Evolutionary conservation across 2,329 filamentous ascomycete species (phyloP).

Genomic region (Aureobasidium sp.): DNA sequence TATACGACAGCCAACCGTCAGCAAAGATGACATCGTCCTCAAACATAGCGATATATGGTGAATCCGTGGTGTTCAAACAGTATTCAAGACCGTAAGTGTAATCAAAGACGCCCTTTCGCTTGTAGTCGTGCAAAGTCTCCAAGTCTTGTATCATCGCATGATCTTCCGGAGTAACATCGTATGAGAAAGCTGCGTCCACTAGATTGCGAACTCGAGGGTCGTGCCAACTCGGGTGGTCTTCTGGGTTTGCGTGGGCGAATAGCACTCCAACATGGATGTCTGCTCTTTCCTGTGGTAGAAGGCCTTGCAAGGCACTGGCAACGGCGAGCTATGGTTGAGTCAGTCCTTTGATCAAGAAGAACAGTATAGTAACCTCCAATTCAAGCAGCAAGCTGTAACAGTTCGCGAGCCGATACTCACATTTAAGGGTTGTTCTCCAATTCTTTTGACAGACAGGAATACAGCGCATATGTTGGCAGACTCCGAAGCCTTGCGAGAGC

Average conservation of each 20-base stretch:
- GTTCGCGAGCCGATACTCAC: background rate
- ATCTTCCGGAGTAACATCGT: background rate
- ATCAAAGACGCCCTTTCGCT: background rate
- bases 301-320: background rate
- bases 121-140: background rate
- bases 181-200: background rate
- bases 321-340: background rate
- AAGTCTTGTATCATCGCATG: background rate
- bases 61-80: background rate
- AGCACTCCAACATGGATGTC: background rate
- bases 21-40: background rate
- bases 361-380: too few relatives aligned
- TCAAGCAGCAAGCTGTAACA: too few relatives aligned
- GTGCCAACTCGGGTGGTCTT: background rate
- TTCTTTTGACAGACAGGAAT: background rate
- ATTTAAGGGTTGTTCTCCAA: background rate
- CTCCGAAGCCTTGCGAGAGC: background rate
- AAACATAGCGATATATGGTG: background rate
- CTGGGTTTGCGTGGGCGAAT: background rate
- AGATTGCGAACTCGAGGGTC: background rate
- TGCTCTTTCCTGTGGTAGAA: background rate
- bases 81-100: background rate
- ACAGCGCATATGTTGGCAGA: background rate
- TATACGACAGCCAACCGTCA: background rate
- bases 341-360: too few relatives aligned